Evolutionary conservation across 352 stramenopile species (phyloP).

Genomic region (Phytophthora pistaciae): DNA sequence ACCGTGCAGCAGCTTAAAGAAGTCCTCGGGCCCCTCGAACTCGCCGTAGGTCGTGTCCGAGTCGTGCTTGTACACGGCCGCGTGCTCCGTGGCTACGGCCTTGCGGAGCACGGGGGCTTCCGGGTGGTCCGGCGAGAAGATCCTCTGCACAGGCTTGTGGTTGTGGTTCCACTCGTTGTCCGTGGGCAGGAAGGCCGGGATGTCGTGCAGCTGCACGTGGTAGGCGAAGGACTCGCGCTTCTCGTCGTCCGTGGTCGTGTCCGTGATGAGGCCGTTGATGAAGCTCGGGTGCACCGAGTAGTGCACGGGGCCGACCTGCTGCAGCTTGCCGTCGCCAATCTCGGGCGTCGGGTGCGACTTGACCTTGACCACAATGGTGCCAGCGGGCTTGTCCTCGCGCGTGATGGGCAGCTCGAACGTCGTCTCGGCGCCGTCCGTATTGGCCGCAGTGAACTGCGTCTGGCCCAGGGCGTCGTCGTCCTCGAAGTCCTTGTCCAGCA

Average conservation of each 20-base stretch:
- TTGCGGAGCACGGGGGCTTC: conserved; percentile 37
- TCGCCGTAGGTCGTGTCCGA: conserved; percentile 26
- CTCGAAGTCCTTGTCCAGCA: conserved; percentile 46
- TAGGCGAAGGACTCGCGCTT: conserved; percentile 39
- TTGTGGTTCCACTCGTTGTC: conserved; percentile 55
- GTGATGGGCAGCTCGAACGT: conserved; percentile 43
- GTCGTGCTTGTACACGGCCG: conserved; percentile 40
- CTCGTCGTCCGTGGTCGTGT: too few species aligned
- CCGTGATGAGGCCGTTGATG: too few species aligned
- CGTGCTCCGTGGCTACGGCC: conserved; percentile 37
- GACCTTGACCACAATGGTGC: conserved; percentile 44
- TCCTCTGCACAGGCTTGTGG: conserved; percentile 42
- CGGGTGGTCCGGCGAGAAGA: conserved; percentile 42
- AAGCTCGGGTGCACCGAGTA: conserved; percentile 50
- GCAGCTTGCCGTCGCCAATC: conserved; percentile 20
- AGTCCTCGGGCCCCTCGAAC: conserved; percentile 32
- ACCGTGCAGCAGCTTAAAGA: conserved; percentile 45
- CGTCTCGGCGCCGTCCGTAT: conserved; percentile 36
- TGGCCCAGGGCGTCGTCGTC: conserved; percentile 43
- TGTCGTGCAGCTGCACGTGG: conserved; percentile 47
- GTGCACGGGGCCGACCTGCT: conserved; percentile 43
- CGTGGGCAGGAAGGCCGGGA: conserved; percentile 26
- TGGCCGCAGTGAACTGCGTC: conserved; percentile 40
- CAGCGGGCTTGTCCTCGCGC: conserved; percentile 32
- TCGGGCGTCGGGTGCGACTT: too few species aligned